Evolutionary conservation across 179 eudicot species (phyloP), one percentile per base, ranked within the genome.

Genomic region (Silene vulgaris): DNA sequence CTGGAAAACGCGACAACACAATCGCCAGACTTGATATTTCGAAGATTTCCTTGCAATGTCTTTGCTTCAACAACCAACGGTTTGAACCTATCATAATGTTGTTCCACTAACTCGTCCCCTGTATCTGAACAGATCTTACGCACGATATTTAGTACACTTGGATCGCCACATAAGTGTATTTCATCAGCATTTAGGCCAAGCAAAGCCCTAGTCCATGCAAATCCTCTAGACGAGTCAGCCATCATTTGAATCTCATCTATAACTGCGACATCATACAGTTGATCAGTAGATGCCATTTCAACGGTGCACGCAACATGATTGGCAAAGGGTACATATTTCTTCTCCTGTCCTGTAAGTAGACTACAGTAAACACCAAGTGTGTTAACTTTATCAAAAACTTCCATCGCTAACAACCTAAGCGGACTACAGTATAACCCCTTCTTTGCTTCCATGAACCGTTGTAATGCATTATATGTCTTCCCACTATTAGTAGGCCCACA

Each of bases 401-500:
- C 97, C 97, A 92, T 92, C 3, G 97, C 97, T 80, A 92, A 82
- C 75, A 92, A 82, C 87, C 97, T 85, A 30, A 92, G 93, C 56
- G 97, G 97, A 85, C 97, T 92, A 78, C 97, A 92, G 65, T 92
- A 92, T 32, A 92, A 82, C 65, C 93, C 97, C 73, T 83, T 90
- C 80, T 90, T 80, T 1, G 97, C 97, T 74, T 90, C 92, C 93
- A 89, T 90, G 80, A 89, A 89, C 57, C 87, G 79, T 76, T 89
- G 96, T 87, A 91, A 79, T 3, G 97, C 97, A 84, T 91, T 91
- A 71, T 90, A 90, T 0, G 97, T 91, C 77, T 92, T 92, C 74
- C 97, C 97, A 81, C 97, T 90, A 81, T 92, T 92, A n/a, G 97
- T 92, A 0, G 97, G 97, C 13, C 97, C 97, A 77, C 96, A 90